Conservation (phyloP, 441 rosid species). For the California macrophylla region DNA sequence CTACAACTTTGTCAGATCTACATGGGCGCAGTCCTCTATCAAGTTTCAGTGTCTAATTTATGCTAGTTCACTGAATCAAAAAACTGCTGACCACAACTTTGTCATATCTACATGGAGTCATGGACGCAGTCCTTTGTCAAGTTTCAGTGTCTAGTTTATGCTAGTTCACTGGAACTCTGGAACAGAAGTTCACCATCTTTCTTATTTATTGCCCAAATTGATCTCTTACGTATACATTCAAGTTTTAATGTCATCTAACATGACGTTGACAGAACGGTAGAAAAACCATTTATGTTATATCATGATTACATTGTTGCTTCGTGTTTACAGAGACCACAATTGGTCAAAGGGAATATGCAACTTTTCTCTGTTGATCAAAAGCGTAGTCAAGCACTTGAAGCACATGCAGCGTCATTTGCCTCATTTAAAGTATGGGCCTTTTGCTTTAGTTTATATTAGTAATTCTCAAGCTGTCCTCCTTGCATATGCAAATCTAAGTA, state of each 20-base stretch:
- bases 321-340: slow-evolving; percentile 64
- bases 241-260: not conserved
- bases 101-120: not conserved
- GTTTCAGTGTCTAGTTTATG: not conserved
- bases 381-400: slow-evolving; percentile 99
- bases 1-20: not conserved
- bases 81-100: not conserved
- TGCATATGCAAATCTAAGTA: not conserved
- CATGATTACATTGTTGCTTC: slow-evolving; percentile 9
- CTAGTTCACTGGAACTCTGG: not conserved
- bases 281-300: slow-evolving; percentile 6
- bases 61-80: not conserved
- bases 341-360: slow-evolving; percentile 98
- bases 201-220: not conserved
- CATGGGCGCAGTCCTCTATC: not conserved
- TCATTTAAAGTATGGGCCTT: slow-evolving; percentile 51
- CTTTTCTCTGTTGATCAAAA: slow-evolving; percentile 97
- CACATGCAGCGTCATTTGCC: slow-evolving; percentile 99
- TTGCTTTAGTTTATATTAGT: slow-evolving; percentile 7
- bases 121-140: not conserved
- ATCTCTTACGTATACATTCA: not conserved
- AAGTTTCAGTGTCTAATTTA: not conserved
- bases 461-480: not conserved
- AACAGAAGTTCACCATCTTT: not conserved
- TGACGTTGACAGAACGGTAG: not conserved